These are phyloP conservation scores for Aureobasidium leucospermi DNA, from an alignment of 2,329 filamentous ascomycete species.

Conservation along the genomic window DNA sequence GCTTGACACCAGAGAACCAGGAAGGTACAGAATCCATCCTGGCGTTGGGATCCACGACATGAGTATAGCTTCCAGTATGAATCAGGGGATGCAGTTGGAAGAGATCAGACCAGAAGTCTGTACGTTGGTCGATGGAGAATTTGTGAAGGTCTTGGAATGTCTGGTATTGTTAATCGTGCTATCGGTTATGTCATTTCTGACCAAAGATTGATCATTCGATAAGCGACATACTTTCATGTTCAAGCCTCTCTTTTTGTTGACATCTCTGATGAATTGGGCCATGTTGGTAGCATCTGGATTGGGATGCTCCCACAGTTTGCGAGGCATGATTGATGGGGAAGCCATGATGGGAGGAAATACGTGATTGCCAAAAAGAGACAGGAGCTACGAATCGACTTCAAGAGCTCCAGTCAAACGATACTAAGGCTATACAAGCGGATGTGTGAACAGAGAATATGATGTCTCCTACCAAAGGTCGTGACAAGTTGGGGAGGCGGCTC, in stretches of 20 bases:
- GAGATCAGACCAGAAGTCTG: constrained; percentile 58
- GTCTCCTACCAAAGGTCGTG: neutral
- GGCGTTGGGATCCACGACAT: constrained; percentile 59
- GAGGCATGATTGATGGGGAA: constrained; percentile 24
- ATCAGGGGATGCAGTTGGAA: constrained; percentile 56
- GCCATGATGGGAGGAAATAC: neutral
- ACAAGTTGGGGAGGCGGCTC: neutral
- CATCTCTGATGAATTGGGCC: constrained; percentile 58
- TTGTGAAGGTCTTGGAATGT: constrained; percentile 63
- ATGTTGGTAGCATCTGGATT: constrained; percentile 47
- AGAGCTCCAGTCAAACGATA: neutral
- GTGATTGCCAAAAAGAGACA: neutral
- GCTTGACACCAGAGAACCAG: constrained; percentile 67
- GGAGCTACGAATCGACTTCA: neutral
- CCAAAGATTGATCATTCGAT: neutral
- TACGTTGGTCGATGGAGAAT: constrained; percentile 57
- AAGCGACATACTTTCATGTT: constrained; percentile 46
- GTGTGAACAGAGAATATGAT: neutral
- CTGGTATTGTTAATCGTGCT: constrained; percentile 29
- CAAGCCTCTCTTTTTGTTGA: constrained; percentile 53
- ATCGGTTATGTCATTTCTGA: neutral
- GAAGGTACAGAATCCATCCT: constrained; percentile 64
- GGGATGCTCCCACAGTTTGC: constrained; percentile 41
- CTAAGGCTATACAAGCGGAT: neutral
- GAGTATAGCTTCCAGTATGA: constrained; percentile 46